Percentiles rank a stretch among this genome's conserved stretches.
Conservation (phyloP, 169 alveolate species). For the Cytauxzoon felis region DNA sequence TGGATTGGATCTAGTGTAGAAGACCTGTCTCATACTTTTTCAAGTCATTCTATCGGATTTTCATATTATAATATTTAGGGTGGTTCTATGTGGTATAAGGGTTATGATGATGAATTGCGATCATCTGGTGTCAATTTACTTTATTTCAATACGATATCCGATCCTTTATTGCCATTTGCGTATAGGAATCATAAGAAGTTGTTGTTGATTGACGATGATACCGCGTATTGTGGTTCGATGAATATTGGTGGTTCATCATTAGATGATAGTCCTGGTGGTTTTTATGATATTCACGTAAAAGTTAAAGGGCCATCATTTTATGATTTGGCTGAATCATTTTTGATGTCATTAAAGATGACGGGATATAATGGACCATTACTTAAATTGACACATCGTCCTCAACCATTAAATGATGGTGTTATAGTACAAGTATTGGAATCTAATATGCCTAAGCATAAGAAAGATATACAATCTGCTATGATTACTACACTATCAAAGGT, state of each 20-base stretch:
- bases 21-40: constrained; percentile 51
- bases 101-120: constrained; percentile 21
- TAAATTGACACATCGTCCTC: constrained; percentile 6
- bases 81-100: constrained; percentile 38
- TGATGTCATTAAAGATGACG: constrained; percentile 63
- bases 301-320: constrained; percentile 66
- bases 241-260: constrained; percentile 62
- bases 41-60: constrained; percentile 17
- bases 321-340: constrained; percentile 66
- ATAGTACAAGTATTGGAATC: constrained; percentile 74
- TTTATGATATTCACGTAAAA: constrained; percentile 45
- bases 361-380: neutral
- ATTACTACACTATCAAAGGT: constrained; percentile 38
- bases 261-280: constrained; percentile 35
- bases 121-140: constrained; percentile 40
- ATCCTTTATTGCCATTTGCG: constrained; percentile 61
- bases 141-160: constrained; percentile 42
- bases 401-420: constrained; percentile 56
- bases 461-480: constrained; percentile 60
- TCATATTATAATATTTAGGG: neutral
- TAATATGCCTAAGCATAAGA: constrained; percentile 55
- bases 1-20: constrained; percentile 5
- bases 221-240: constrained; percentile 81
- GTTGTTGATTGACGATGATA: constrained; percentile 63
- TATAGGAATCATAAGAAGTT: constrained; percentile 79